Base-by-base conservation (phyloP, 2,329 filamentous ascomycete species). In the Chaetothyriales sp. region DNA sequence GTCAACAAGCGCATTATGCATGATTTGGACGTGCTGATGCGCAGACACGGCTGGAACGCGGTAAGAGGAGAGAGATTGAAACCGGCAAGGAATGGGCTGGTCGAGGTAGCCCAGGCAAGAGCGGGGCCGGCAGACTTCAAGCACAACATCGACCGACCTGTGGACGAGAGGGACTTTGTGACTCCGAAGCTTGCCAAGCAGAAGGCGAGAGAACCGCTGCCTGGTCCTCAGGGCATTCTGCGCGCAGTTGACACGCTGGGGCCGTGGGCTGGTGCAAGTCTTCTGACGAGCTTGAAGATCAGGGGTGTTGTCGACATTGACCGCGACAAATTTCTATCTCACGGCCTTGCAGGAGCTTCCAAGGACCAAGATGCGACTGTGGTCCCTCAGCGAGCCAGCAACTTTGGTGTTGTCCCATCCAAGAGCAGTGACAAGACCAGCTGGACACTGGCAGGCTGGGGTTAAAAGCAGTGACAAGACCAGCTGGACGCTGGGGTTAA, bases 1-100 rank as follows among this genome's bases (percentile, higher is more conserved):
- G 70, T 98, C 22, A 88, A 86, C 58, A 74, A 77, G 20, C 80
- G 90, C 22, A 76, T 95, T 40, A 69, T 95, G 29, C 77, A 84
- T 52, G 89, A 97, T 61, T 69, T 97, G 1, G 75, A 77, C 3
- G 68, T 70, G 1, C 70, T 95, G 0, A 75, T 92, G 4, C 25
- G 81, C 15, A 71, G 75, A 45, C 73, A 81, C 56, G 86, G 87
- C 5, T 97, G 90, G 88, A 81, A 86, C 59, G 74, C 79, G 0
- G 81, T 95, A 1, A 75, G 77, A 44, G 88, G 84, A 37, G 85
- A 83, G 59, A 49, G 54, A 46, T 49, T 51, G 44, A 52, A 56
- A 18, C 18, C 37, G 37, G 50, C 22, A 48, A 57, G 51, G 49
- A 51, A 49, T 46, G 55, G 44, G 53, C 60, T 64, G 5, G 55